Evolutionary conservation across 768 basidiomycete genomes (phyloP).

Genomic region (Panaeolus papilionaceus): DNA sequence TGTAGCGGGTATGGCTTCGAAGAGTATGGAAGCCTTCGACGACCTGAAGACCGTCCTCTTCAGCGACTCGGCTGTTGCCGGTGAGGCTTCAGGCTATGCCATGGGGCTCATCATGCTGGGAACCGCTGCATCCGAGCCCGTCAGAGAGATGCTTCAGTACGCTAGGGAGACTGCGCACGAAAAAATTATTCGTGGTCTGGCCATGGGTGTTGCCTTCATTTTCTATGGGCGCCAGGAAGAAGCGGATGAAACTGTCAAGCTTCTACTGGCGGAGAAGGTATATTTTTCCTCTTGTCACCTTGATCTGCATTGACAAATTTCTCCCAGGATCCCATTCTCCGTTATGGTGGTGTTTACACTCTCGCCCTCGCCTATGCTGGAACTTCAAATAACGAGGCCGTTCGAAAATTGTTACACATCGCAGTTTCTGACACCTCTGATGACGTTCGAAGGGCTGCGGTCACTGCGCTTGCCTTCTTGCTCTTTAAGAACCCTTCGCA

Average conservation of each 20-base stretch:
- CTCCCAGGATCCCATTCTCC: constrained; percentile 88
- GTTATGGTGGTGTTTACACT: constrained; percentile 98
- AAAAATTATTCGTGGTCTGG: constrained; percentile 97
- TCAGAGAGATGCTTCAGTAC: constrained; percentile 96
- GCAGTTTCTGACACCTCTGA: constrained; percentile 99
- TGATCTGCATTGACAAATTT: background rate
- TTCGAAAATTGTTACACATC: constrained; percentile 90
- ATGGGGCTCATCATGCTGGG: constrained; percentile 99
- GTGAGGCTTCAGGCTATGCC: constrained; percentile 94
- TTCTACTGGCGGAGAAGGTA: constrained; percentile 87
- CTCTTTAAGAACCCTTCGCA: constrained; percentile 97
- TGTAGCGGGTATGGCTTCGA: constrained; percentile 93
- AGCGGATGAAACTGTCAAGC: constrained; percentile 83
- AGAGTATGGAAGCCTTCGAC: constrained; percentile 89
- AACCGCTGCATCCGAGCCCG: constrained; percentile 78
- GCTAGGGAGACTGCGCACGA: constrained; percentile 98
- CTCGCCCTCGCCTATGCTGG: constrained; percentile 96
- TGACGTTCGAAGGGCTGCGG: constrained; percentile 95
- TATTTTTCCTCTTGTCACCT: constrained; percentile 14
- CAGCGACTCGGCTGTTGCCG: constrained; percentile 93
- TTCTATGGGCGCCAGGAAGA: constrained; percentile 94
- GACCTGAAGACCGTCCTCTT: constrained; percentile 89
- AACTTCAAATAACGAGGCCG: constrained; percentile 92
- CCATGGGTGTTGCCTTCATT: constrained; percentile 91
- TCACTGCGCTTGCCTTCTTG: constrained; percentile 94